Evolutionary conservation across 345 rosid species (phyloP).

Genomic region (Alliaria petiolata): DNA sequence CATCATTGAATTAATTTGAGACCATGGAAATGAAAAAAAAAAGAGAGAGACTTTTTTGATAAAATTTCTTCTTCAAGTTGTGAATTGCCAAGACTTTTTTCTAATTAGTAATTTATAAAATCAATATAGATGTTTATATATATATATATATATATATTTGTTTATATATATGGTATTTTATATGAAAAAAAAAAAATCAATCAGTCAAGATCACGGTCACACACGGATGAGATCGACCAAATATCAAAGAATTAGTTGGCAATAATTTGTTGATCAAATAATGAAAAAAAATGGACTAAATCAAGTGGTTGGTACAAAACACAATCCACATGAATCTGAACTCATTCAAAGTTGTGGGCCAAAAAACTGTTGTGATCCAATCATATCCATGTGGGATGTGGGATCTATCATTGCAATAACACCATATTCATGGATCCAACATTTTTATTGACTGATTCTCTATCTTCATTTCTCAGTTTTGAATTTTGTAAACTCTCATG

Average conservation of each 20-base stretch:
- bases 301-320: conserved; percentile 33
- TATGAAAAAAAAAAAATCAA: not conserved
- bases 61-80: not conserved
- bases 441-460: not conserved
- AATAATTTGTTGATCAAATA: not conserved
- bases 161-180: not conserved
- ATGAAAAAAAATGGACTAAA: not conserved
- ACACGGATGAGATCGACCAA: conserved; percentile 23
- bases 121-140: no score
- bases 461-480: not conserved
- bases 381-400: conserved; percentile 36
- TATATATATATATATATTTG: not conserved
- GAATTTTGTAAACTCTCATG: not conserved
- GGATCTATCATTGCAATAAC: conserved; percentile 26
- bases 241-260: conserved; percentile 20
- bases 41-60: no score
- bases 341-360: conserved; percentile 29
- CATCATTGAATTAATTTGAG: no score
- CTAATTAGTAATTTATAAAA: not conserved
- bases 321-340: conserved; percentile 36
- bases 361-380: conserved; percentile 30
- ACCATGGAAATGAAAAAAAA: no score
- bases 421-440: conserved; percentile 2
- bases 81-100: not conserved
- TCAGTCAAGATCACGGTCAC: conserved; percentile 19